phyloP scores from a whole-genome alignment of 2,329 filamentous ascomycete genomes.

The Lasiodiplodia sp. region DNA sequence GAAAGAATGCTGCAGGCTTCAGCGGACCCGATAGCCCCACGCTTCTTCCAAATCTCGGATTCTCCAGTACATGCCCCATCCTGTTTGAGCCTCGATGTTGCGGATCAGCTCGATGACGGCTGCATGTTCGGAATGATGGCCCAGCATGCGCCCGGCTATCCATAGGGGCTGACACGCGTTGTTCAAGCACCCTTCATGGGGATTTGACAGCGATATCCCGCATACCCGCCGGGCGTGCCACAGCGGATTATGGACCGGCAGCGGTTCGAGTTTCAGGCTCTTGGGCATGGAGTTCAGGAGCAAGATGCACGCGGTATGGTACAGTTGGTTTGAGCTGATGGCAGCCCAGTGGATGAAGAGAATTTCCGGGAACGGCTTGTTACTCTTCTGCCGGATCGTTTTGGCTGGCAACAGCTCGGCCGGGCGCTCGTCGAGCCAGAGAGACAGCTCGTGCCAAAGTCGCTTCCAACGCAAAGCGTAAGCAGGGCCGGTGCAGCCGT shows the following conservation, averaged over 20 bases:
- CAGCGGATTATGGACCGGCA: slow-evolving; percentile 51
- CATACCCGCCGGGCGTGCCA: slow-evolving; percentile 66
- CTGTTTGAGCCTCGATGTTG: slow-evolving; percentile 60
- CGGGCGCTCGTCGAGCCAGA: slow-evolving; percentile 58
- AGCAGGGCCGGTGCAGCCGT: slow-evolving; percentile 51
- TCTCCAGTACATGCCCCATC: slow-evolving; percentile 63
- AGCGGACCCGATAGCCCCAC: slow-evolving; percentile 39
- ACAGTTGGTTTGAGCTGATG: slow-evolving; percentile 65
- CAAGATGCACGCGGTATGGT: slow-evolving; percentile 63
- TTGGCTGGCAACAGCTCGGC: slow-evolving; percentile 56
- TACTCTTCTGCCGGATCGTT: slow-evolving; percentile 45
- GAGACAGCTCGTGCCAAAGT: slow-evolving; percentile 60
- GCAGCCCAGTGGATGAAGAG: slow-evolving; percentile 63
- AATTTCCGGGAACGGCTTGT: slow-evolving; percentile 58
- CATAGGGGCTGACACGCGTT: slow-evolving; percentile 66
- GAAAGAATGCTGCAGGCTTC: background rate
- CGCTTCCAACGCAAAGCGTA: slow-evolving; percentile 56
- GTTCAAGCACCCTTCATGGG: slow-evolving; percentile 63
- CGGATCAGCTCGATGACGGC: slow-evolving; percentile 54
- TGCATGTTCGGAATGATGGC: slow-evolving; percentile 55
- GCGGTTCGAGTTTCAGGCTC: slow-evolving; percentile 40
- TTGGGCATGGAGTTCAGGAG: slow-evolving; percentile 54
- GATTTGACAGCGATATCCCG: slow-evolving; percentile 64
- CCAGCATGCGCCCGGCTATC: slow-evolving; percentile 63
- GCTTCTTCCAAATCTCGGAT: slow-evolving; percentile 58